Evolutionary conservation across 176 grass and related monocot genomes (phyloP), one percentile per base, ranked within the genome.

Genomic region (Oryza glaberrima): DNA sequence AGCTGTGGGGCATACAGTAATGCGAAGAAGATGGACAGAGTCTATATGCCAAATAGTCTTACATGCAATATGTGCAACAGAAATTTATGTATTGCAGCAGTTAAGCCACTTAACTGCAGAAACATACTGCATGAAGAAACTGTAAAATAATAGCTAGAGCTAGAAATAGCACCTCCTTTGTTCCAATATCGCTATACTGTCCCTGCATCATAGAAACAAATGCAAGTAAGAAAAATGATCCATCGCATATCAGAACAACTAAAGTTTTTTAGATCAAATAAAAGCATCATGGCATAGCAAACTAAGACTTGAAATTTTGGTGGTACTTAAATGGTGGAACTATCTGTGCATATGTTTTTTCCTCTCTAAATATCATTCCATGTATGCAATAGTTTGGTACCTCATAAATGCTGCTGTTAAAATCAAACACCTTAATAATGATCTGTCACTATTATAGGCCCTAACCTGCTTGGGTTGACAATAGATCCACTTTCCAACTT

Each of bases 91-190:
- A 15, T 66, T 73, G 64, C 5, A 32, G 32, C 17, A 17, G 52
- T 19, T 70, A 73, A 68, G 10, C 66, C 17, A 17, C 41, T 19
- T 64, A 73, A 68, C 7, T 73, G 17, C 7, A 56, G 20, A 0
- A 32, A 60, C 72, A 9, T 64, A 70, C n/a, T 35, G 75, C 45
- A 81, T 76, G 49, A 41, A 11, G 60, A 86, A 72, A 77, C 11
- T 38, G 46, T 74, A 83, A 25, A 65, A 38, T 7, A 45, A 40
- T 32, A 35, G 63, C 43, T 46, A 69, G 7, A 86, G 30, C 23
- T 78, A 67, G 34, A 89, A 81, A 32, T 26, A 77, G 58, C 81
- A 98, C 93, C 95, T 98, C 95, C 12, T 93, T 86, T 76, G 88
- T 93, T 88, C 80, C 83, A 11, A 95, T 71, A 83, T 83, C 91